Base-by-base conservation (phyloP, 345 rosid genomes). In the Lepidium aucheri region DNA sequence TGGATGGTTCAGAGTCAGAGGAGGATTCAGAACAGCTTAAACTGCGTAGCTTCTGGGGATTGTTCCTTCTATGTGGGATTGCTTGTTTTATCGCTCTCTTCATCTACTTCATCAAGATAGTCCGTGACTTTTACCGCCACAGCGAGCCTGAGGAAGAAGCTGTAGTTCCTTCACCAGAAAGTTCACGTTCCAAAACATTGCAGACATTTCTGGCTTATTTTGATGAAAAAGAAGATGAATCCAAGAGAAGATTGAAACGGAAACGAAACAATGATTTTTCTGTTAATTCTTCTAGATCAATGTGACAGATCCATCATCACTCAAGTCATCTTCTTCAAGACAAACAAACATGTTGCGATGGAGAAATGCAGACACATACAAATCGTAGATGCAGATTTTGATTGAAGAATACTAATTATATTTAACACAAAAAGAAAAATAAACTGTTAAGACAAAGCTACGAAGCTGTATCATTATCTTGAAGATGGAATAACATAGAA, bases 21-120 rank as follows among this genome's bases (percentile, higher is more conserved):
- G 60, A 62, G 9, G 89, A 73, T n/a, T 68, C 83, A 14, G 95
- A 84, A 24, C 89, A 84, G 81, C 95, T 92, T 9, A 74, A 70
- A n/a, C 59, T 89, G 1, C 74, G 73, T 62, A 89, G 92, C 83
- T 92, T 92, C 78, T 82, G 85, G 89, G 96, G 96, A 12, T 47
- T 92, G 18, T 92, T 89, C 77, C 84, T 92, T 38, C 76, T 92
- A 4, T 82, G 82, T 55, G 98, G 96, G 73, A 73, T 83, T 30
- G 83, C 85, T 8, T 83, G 87, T 73, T 20, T 83, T 17, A 9
- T 86, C 1, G 82, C 98, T 43, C 89, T 89, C 44, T 46, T 78
- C 8, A 15, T 84, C n/a, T 87, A 89, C 84, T 65, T 89, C 30
- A 76, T 80, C 76, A 52, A 5, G 60, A 79, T 74, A 33, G 34